phyloP scores from a whole-genome alignment of 1,284 basidiomycete genomes.

The Cutaneotrichosporon dermatis region DNA sequence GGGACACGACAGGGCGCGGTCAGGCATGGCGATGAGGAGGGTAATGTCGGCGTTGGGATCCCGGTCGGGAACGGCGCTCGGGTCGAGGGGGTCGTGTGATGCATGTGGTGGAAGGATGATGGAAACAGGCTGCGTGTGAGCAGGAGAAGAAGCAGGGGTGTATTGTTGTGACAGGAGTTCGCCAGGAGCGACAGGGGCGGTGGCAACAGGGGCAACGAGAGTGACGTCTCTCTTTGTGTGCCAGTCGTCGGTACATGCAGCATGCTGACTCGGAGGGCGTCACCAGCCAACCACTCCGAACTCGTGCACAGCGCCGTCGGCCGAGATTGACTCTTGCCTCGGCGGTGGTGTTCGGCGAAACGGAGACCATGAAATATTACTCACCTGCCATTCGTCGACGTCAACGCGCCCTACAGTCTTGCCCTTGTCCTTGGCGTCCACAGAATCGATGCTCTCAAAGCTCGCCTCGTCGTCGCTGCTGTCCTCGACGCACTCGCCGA shows the following conservation, averaged over 20 bases:
- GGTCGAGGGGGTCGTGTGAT: background rate
- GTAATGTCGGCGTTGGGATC: slow-evolving; percentile 11
- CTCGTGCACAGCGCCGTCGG: no score
- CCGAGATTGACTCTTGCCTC: no score
- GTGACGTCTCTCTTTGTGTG: no score
- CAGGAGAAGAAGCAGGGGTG: slow-evolving; percentile 37
- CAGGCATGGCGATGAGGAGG: slow-evolving; percentile 21
- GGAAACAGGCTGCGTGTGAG: slow-evolving; percentile 73
- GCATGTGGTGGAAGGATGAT: slow-evolving; percentile 3
- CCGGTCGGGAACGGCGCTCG: background rate
- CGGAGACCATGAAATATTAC: background rate
- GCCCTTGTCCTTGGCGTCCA: background rate
- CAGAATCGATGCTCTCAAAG: background rate
- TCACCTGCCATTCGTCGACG: slow-evolving; percentile 9
- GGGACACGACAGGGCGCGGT: background rate
- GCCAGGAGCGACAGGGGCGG: slow-evolving; percentile 81
- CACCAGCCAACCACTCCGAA: no score
- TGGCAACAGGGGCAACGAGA: slow-evolving; percentile 73
- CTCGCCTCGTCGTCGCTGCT: background rate
- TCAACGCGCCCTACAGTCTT: background rate
- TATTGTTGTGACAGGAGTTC: slow-evolving; percentile 58
- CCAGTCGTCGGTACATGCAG: no score
- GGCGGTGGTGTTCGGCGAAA: no score
- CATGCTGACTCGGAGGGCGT: no score
- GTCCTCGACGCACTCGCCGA: background rate